phyloP scores from a whole-genome alignment of 2,329 filamentous ascomycete genomes.

The Penicillium sp. region DNA sequence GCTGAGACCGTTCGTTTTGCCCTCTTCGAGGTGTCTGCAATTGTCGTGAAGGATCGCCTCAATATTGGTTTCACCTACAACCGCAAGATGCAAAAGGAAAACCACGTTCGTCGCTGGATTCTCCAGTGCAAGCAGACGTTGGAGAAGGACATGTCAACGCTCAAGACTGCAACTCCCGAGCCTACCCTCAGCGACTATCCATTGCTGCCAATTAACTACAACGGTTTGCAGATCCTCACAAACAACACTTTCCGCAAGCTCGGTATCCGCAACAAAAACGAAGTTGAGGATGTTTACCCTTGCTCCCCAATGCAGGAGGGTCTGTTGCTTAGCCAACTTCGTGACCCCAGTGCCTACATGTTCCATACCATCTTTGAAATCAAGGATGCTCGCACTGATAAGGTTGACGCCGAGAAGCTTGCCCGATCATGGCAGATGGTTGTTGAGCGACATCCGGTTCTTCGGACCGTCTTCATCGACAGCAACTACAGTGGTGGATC shows the following conservation, averaged over 20 bases:
- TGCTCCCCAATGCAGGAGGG: conserved; percentile 40
- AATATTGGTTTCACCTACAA: conserved; percentile 54
- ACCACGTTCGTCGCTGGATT: conserved; percentile 46
- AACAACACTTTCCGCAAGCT: conserved; percentile 35
- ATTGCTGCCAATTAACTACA: conserved; percentile 45
- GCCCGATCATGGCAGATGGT: conserved; percentile 35
- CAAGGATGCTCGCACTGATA: conserved; percentile 17
- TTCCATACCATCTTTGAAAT: conserved; percentile 39
- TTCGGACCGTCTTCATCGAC: conserved; percentile 38
- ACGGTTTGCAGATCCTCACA: conserved; percentile 38
- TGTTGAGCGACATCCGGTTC: conserved; percentile 33
- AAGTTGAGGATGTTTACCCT: conserved; percentile 38
- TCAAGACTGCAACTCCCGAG: conserved; percentile 29
- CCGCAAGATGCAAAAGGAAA: conserved; percentile 46
- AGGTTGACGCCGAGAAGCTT: conserved; percentile 29
- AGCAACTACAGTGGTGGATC: conserved; percentile 34
- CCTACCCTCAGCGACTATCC: conserved; percentile 46
- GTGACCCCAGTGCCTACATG: conserved; percentile 36
- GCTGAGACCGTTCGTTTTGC: conserved; percentile 46
- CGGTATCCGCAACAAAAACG: conserved; percentile 30
- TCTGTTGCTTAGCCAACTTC: conserved; percentile 38
- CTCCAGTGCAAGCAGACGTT: conserved; percentile 39
- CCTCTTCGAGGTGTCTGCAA: conserved; percentile 53
- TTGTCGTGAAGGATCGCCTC: conserved; percentile 48
- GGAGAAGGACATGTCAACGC: conserved; percentile 27